Conservation (phyloP, 1,139 yeast genomes). For the Eremothecium cymbalariae region DNA sequence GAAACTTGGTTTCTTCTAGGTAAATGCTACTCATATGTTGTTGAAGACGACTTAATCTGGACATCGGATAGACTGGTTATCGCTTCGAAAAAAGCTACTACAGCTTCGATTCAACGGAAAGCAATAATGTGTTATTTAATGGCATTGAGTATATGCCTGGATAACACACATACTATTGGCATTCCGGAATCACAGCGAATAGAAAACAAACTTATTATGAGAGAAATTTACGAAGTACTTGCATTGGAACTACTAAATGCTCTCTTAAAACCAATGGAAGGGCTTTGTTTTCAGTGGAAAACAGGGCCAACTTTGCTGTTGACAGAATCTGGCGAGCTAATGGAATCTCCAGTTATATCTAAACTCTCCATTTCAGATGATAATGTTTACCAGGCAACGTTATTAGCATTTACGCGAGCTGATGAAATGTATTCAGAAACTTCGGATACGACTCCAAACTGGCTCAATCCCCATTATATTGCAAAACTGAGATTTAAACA, state of each 20-base stretch:
- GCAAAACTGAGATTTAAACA: slow-evolving; percentile 55
- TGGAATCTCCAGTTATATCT: slow-evolving; percentile 23
- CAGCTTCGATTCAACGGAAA: slow-evolving; percentile 61
- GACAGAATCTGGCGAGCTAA: slow-evolving; percentile 24
- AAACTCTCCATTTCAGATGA: slow-evolving; percentile 19
- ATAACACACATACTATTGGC: slow-evolving; percentile 8
- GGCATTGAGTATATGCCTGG: slow-evolving; percentile 51
- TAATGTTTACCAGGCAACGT: slow-evolving; percentile 27
- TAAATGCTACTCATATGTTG: slow-evolving; percentile 68
- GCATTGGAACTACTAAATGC: slow-evolving; percentile 27
- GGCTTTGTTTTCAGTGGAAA: slow-evolving; percentile 26
- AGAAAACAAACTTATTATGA: slow-evolving; percentile 34
- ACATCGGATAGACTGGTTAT: slow-evolving; percentile 74
- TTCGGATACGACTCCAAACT: slow-evolving; percentile 34
- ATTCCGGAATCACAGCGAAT: slow-evolving; percentile 16
- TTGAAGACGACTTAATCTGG: slow-evolving; percentile 87
- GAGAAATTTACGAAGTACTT: slow-evolving; percentile 24
- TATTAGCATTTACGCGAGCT: slow-evolving; percentile 38
- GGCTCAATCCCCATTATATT: slow-evolving; percentile 55
- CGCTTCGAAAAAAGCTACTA: slow-evolving; percentile 50
- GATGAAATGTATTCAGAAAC: slow-evolving; percentile 3
- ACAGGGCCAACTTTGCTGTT: slow-evolving; percentile 19
- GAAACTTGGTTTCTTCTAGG: slow-evolving; percentile 87
- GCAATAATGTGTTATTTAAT: slow-evolving; percentile 66
- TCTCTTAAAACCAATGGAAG: slow-evolving; percentile 53